Percentiles rank a stretch among this genome's conserved stretches.
Evolutionary conservation across 331 rosid species (phyloP).

Genomic region (Quercus lobata): DNA sequence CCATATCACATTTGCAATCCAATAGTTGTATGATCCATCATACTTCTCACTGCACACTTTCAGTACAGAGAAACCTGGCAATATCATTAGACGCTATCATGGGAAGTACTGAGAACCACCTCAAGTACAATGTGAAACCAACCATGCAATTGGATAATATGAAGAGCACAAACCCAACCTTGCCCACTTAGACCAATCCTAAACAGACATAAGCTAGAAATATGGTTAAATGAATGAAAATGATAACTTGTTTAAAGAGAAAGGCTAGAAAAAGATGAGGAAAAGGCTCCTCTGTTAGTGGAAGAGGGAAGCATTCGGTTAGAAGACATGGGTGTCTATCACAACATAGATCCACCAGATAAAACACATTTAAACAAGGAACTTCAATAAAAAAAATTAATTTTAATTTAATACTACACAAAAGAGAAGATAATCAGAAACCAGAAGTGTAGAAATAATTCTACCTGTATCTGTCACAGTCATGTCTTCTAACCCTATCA

Average conservation of each 20-base stretch:
- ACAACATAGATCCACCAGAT: not conserved
- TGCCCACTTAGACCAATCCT: not conserved
- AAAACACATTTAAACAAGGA: not conserved
- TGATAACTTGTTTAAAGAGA: no score
- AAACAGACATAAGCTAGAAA: not conserved
- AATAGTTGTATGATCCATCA: constrained; percentile 73
- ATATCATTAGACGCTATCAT: constrained; percentile 52
- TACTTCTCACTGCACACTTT: constrained; percentile 81
- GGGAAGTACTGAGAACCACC: constrained; percentile 50
- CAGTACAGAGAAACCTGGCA: constrained; percentile 99
- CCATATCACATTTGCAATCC: not conserved
- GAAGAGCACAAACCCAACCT: not conserved
- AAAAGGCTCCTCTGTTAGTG: not conserved
- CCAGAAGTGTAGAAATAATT: not conserved
- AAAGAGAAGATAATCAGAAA: not conserved
- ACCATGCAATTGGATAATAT: not conserved
- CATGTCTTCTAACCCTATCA: constrained; percentile 86
- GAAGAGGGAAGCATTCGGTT: no score
- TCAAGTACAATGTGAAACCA: not conserved
- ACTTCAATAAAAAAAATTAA: no score
- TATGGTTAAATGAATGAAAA: not conserved
- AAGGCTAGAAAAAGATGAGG: no score
- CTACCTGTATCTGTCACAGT: constrained; percentile 84
- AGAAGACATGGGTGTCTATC: not conserved
- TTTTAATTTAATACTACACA: not conserved